Base-by-base conservation (phyloP, 768 basidiomycete species). In the Lactifluus hygrophoroides region DNA sequence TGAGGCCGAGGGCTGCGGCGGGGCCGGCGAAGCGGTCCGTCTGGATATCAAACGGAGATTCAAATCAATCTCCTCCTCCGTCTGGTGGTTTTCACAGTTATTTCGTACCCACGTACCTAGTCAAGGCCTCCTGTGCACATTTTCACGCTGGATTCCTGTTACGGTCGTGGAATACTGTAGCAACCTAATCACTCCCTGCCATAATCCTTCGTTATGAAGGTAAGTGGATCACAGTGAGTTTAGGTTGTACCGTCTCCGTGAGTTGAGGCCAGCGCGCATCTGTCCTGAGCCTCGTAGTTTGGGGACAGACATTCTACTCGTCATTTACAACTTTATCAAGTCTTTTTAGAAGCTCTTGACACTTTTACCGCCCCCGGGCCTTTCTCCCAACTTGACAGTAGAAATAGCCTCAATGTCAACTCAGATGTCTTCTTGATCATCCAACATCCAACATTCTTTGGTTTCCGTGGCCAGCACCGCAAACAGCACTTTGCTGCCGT, bases 111-210 rank as follows among this genome's bases (percentile, higher is more conserved):
- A 80, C 73, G 75, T 75, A 78, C 81, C 76, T 73, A 80, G 84
- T 85, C 84, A 85, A 84, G 84, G 79, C 76, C 73, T 75, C 72
- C 74, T 75, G 74, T 69, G 64, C 67, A 38, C 49, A 48, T 25
- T 66, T 66, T 65, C n/a, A 80, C 72, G 72, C 72, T 75, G 67
- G 72, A 78, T 76, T 78, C 75, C 79, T 84, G 84, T 85, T 85
- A 85, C 83, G 83, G 80, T 81, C 73, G 77, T 85, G 84, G 83
- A 80, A 85, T 62, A 85, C 73, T 60, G 59, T 82, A 59, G 61
- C 66, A 70, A 66, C 71, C 58, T 66, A 65, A 63, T 66, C 25
- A 56, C 62, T 68, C 69, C 69, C 70, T 75, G 78, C 84, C 76
- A 72, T 65, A 59, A 58, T 66, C 69, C 71, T 68, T 78, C 81